phyloP scores from a whole-genome alignment of 1,284 basidiomycete genomes.

The Puccinia novopanici region DNA sequence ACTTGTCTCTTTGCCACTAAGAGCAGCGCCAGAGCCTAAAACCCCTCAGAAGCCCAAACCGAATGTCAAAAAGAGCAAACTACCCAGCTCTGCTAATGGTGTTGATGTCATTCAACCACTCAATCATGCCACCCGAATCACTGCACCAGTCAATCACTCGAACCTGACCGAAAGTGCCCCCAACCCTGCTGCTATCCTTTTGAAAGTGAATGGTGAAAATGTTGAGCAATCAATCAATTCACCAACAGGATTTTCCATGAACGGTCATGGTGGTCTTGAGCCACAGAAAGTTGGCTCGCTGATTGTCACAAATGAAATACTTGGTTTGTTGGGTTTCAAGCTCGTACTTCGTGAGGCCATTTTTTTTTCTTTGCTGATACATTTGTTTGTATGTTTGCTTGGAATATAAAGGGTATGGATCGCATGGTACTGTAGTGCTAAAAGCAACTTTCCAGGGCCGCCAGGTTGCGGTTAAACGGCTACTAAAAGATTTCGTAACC shows the following conservation, averaged over 20 bases:
- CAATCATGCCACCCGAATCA: not conserved
- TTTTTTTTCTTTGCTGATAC: constrained; percentile 9
- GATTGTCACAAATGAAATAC: constrained; percentile 54
- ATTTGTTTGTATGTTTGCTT: constrained; percentile 5
- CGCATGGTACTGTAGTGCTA: constrained; percentile 92
- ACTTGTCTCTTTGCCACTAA: not conserved
- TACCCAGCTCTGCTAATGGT: not conserved
- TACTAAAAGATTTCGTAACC: constrained; percentile 91
- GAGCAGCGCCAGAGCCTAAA: constrained; percentile 7
- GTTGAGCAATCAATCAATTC: not conserved
- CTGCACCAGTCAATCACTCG: not conserved
- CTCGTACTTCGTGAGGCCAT: not conserved
- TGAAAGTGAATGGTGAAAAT: not conserved
- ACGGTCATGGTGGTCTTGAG: constrained; percentile 21
- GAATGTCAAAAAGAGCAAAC: constrained; percentile 3
- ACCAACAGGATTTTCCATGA: not conserved
- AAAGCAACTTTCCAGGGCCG: constrained; percentile 91
- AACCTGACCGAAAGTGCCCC: not conserved
- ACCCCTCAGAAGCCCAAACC: constrained; percentile 27
- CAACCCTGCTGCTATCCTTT: constrained; percentile 1
- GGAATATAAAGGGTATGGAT: constrained; percentile 87
- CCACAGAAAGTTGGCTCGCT: constrained; percentile 52
- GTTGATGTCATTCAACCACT: not conserved
- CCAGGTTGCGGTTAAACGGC: constrained; percentile 92
- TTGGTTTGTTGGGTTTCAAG: constrained; percentile 53